Evolutionary conservation across 257 asterid species (phyloP).

Genomic region (Nicotiana benthamiana): DNA sequence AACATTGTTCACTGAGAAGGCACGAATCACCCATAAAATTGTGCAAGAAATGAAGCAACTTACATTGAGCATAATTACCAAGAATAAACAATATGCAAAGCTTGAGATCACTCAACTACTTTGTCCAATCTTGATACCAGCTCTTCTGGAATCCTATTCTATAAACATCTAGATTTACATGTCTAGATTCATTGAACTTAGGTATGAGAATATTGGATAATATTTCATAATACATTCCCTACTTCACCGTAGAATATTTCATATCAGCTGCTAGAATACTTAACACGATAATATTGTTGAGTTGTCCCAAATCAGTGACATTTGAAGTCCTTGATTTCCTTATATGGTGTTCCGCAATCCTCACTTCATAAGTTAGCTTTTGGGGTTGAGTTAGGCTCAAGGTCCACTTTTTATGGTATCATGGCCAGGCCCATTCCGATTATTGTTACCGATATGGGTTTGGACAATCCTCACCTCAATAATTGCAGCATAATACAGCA

Average conservation of each 20-base stretch:
- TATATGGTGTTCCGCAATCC: too few species aligned
- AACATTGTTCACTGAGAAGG: not conserved
- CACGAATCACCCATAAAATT: not conserved
- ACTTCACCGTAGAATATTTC: not conserved
- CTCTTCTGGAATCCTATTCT: not conserved
- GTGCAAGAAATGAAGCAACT: not conserved
- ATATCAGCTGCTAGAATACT: not conserved
- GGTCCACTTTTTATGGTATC: too few species aligned
- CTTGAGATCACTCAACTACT: not conserved
- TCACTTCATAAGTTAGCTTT: too few species aligned
- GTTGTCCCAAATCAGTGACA: too few species aligned
- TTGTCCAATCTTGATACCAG: not conserved
- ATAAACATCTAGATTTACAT: not conserved
- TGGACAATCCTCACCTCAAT: not conserved
- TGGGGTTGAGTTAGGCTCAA: too few species aligned
- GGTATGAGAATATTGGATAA: not conserved
- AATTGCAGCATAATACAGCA: not conserved
- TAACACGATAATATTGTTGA: not conserved
- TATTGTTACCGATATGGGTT: too few species aligned
- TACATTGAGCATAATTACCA: not conserved
- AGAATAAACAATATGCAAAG: not conserved
- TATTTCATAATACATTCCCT: not conserved
- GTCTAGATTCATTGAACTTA: not conserved
- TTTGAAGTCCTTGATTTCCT: too few species aligned
- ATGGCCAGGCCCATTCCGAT: too few species aligned